Conservation (phyloP, 306 rosid genomes). For the Trifolium repens region DNA sequence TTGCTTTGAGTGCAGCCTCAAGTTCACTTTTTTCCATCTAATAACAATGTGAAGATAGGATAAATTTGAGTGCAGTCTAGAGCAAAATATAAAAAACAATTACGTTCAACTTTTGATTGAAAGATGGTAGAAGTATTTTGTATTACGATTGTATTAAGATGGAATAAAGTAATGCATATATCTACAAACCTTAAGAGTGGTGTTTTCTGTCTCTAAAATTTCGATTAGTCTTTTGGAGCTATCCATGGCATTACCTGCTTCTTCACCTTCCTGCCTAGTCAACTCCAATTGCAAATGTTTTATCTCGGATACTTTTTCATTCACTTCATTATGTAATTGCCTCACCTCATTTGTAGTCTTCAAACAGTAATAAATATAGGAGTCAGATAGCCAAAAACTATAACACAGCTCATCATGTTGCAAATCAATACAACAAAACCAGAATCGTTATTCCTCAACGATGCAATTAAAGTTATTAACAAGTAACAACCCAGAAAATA, state of each 20-base stretch:
- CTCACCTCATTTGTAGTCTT: constrained; percentile 64
- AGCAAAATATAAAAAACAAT: constrained; percentile 14
- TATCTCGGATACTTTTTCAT: constrained; percentile 68
- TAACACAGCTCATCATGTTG: constrained; percentile 18
- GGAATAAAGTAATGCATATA: constrained; percentile 31
- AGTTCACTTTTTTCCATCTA: constrained; percentile 80
- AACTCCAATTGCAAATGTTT: constrained; percentile 67
- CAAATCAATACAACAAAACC: constrained; percentile 26
- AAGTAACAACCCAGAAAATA: constrained; percentile 14
- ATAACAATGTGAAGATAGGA: constrained; percentile 34
- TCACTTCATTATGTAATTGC: constrained; percentile 61
- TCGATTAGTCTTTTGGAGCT: constrained; percentile 61
- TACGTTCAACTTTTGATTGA: constrained; percentile 13
- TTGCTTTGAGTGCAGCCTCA: constrained; percentile 62
- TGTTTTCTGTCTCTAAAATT: constrained; percentile 77
- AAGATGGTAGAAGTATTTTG: neutral
- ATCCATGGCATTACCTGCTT: constrained; percentile 47
- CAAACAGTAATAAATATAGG: constrained; percentile 42
- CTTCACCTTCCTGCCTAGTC: constrained; percentile 55
- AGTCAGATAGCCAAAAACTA: constrained; percentile 44
- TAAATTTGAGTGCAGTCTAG: constrained; percentile 36
- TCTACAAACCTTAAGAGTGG: constrained; percentile 69
- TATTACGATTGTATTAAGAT: constrained; percentile 5
- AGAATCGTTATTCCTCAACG: constrained; percentile 15
- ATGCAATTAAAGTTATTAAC: constrained; percentile 14